Conservation (phyloP, 345 rosid species). For the Nephelium lappaceum region DNA sequence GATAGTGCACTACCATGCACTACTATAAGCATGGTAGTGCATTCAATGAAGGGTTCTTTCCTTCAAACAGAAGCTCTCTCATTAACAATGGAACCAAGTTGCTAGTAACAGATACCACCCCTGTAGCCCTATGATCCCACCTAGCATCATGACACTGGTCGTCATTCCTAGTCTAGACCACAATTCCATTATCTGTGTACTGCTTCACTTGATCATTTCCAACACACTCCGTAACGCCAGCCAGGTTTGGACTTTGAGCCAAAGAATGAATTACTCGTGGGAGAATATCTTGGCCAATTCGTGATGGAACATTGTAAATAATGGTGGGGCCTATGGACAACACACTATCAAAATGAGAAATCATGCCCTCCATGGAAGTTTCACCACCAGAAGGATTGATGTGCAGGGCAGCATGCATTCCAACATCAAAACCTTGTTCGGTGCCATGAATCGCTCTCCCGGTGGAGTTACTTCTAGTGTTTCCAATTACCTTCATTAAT, state of each 20-base stretch:
- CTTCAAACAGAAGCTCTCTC: too few species aligned
- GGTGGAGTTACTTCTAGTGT: too few species aligned
- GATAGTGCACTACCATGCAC: too few species aligned
- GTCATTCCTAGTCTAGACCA: slow-evolving; percentile 88
- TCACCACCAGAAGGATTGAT: too few species aligned
- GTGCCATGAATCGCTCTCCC: too few species aligned
- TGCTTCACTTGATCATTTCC: slow-evolving; percentile 68
- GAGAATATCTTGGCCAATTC: slow-evolving; percentile 87
- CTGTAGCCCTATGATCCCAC: slow-evolving; percentile 72
- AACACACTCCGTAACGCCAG: slow-evolving; percentile 77
- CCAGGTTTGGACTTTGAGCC: slow-evolving; percentile 63
- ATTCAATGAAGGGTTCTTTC: slow-evolving; percentile 59
- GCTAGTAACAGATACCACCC: slow-evolving; percentile 80
- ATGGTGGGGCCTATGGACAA: too few species aligned
- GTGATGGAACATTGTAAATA: slow-evolving; percentile 84
- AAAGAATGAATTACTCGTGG: slow-evolving; percentile 52
- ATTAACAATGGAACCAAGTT: slow-evolving; percentile 69
- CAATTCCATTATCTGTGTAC: slow-evolving; percentile 63
- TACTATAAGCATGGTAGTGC: too few species aligned
- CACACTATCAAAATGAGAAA: too few species aligned
- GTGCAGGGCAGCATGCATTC: too few species aligned
- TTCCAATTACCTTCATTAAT: too few species aligned
- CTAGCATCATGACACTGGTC: slow-evolving; percentile 86
- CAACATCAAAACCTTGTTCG: too few species aligned
- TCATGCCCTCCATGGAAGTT: too few species aligned